phyloP scores from a whole-genome alignment of 2,329 filamentous ascomycete genomes.

The Lizonia empirigonia region DNA sequence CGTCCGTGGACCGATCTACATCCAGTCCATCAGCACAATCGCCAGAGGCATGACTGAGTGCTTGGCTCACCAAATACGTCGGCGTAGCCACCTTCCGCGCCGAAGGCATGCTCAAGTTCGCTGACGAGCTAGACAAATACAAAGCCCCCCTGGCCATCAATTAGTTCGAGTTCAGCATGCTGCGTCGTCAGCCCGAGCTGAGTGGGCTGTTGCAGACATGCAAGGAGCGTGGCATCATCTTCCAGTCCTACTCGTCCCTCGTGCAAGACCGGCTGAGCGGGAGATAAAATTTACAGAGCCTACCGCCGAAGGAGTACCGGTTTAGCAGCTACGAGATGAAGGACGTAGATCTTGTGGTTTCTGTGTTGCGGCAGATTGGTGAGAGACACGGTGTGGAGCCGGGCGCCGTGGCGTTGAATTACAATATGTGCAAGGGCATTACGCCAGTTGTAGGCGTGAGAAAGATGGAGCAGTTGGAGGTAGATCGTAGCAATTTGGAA shows the following conservation, averaged over 20 bases:
- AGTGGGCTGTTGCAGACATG: constrained; percentile 46
- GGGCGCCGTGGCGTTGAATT: constrained; percentile 53
- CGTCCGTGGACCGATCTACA: constrained; percentile 54
- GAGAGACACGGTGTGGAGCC: constrained; percentile 42
- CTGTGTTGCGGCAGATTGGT: constrained; percentile 46
- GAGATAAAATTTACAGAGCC: constrained; percentile 46
- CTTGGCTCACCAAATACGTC: constrained; percentile 51
- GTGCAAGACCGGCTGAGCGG: constrained; percentile 43
- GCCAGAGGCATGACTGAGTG: constrained; percentile 53
- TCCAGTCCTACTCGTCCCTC: constrained; percentile 52
- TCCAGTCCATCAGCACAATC: constrained; percentile 47
- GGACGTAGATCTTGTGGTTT: constrained; percentile 49
- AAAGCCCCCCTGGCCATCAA: constrained; percentile 51
- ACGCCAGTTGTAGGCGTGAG: constrained; percentile 52
- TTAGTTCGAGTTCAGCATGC: constrained; percentile 54
- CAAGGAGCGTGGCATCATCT: constrained; percentile 49
- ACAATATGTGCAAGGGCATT: constrained; percentile 53
- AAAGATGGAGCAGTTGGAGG: constrained; percentile 49
- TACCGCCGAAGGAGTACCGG: constrained; percentile 45
- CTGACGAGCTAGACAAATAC: constrained; percentile 11
- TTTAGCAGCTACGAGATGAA: constrained; percentile 54
- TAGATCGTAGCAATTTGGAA: constrained; percentile 49
- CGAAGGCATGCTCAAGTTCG: constrained; percentile 18
- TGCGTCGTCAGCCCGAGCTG: constrained; percentile 51
- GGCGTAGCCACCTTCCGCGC: constrained; percentile 53